These are phyloP conservation scores for Camelina laxa DNA, from an alignment of 345 rosid genomes.

Conservation along the genomic window DNA sequence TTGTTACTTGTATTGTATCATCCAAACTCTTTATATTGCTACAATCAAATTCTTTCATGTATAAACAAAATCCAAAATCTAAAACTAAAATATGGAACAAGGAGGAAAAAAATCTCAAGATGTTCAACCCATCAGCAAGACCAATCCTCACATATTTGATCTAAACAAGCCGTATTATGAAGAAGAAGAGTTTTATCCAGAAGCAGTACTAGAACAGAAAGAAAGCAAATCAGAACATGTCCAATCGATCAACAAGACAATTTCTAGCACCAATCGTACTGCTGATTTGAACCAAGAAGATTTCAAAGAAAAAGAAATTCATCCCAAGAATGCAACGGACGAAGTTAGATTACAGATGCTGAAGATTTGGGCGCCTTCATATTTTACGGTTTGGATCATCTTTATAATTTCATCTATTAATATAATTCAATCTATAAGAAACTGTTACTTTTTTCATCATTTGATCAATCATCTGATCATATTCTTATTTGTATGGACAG, in stretches of 20 bases:
- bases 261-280: neutral
- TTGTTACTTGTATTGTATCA: too few relatives aligned
- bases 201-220: neutral
- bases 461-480: too few relatives aligned
- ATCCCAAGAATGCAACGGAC: too few relatives aligned
- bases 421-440: too few relatives aligned
- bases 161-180: neutral
- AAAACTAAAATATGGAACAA: neutral
- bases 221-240: neutral
- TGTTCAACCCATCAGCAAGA: neutral
- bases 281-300: neutral
- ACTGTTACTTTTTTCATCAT: too few relatives aligned
- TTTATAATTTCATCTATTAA: too few relatives aligned
- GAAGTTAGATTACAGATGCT: neutral
- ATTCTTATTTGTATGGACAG: too few relatives aligned
- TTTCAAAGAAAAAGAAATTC: neutral
- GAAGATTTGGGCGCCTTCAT: neutral
- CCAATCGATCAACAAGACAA: neutral
- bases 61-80: too few relatives aligned
- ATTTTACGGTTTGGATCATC: neutral
- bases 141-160: neutral
- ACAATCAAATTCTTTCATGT: too few relatives aligned
- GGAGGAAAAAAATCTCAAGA: neutral
- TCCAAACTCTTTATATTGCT: too few relatives aligned
- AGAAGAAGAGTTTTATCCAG: neutral